Evolutionary conservation across 176 grass and related monocot genomes (phyloP), one percentile per base, ranked within the genome.

Genomic region (Avena eriantha): DNA sequence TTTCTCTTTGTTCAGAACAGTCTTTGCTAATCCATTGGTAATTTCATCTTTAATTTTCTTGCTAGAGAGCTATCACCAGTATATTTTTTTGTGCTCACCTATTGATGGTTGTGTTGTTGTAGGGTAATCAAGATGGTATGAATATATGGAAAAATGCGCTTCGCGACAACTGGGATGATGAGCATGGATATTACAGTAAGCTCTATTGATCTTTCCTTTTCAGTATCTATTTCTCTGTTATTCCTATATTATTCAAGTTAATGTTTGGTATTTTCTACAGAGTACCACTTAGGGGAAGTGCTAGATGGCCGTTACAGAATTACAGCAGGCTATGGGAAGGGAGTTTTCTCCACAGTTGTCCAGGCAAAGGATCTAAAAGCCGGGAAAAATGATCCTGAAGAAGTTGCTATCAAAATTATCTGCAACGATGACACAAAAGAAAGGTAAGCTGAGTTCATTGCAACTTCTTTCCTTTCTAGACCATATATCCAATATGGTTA

Each of bases 91-190:
- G 1, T 76, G 48, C 26, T 51, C 47, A 51, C 46, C 23, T 51
- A 51, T 50, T 29, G 46, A 51, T 76, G 10, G 23, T 76, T 51
- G 15, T 69, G 14, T 35, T 84, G 51, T 58, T 84, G 49, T 64
- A 99, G 97, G 90, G 87, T 56, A 96, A 99, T 55, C 87, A 79
- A 75, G 92, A 96, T 26, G 85, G 80, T 39, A 54, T 94, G 55
- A 83, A 67, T 45, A 81, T 90, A 23, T 90, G 92, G 58, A 86
- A 77, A 87, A 94, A 78, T 72, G 87, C 60, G 70, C 83, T 96
- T 77, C 85, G 91, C 70, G 97, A 99, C 80, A 99, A 97, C 84
- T 99, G 97, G 97, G 97, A 99, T 83, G 97, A 99, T 90, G 94
- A 99, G 41, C 43, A 76, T 76, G 94, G 97, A 51, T 99, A 96